phyloP scores from a whole-genome alignment of 352 stramenopile species.

The Aphanomyces cochlioides region DNA sequence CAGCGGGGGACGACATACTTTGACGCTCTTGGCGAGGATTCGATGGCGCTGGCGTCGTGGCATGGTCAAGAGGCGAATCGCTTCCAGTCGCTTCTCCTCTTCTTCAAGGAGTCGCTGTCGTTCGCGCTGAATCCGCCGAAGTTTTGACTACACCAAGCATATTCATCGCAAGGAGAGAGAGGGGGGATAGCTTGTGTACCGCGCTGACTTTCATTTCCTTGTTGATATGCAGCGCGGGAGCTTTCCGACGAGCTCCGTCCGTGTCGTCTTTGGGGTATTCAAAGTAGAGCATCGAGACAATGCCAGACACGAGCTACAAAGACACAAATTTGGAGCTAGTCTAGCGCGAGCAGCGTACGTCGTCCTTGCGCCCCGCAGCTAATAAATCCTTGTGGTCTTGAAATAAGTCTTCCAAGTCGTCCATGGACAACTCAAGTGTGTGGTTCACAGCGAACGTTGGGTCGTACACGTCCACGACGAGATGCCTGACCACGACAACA shows the following conservation, averaged over 20 bases:
- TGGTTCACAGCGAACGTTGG: slow-evolving; percentile 36
- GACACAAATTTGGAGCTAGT: no score
- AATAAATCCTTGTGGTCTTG: slow-evolving; percentile 42
- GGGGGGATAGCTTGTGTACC: background rate
- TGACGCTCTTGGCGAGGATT: slow-evolving; percentile 37
- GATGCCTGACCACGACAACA: slow-evolving; percentile 28
- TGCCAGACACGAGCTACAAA: slow-evolving; percentile 39
- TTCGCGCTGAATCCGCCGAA: slow-evolving; percentile 51
- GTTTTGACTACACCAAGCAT: slow-evolving; percentile 47
- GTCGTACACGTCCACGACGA: slow-evolving; percentile 59
- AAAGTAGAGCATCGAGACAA: slow-evolving; percentile 63
- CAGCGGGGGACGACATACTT: slow-evolving; percentile 12
- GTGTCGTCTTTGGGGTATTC: slow-evolving; percentile 37
- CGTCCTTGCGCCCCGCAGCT: slow-evolving; percentile 49
- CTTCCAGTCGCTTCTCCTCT: slow-evolving; percentile 41
- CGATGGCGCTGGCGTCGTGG: slow-evolving; percentile 49
- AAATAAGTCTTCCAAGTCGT: slow-evolving; percentile 58
- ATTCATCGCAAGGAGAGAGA: slow-evolving; percentile 29
- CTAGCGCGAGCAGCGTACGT: slow-evolving; percentile 1
- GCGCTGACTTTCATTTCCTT: slow-evolving; percentile 27
- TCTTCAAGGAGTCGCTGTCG: slow-evolving; percentile 49
- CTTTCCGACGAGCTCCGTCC: background rate
- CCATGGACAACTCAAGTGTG: slow-evolving; percentile 43
- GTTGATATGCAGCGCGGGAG: slow-evolving; percentile 21
- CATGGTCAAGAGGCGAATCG: slow-evolving; percentile 45